phyloP scores from a whole-genome alignment of 805 yeast genomes.

The Wickerhamomyces queroliae region DNA sequence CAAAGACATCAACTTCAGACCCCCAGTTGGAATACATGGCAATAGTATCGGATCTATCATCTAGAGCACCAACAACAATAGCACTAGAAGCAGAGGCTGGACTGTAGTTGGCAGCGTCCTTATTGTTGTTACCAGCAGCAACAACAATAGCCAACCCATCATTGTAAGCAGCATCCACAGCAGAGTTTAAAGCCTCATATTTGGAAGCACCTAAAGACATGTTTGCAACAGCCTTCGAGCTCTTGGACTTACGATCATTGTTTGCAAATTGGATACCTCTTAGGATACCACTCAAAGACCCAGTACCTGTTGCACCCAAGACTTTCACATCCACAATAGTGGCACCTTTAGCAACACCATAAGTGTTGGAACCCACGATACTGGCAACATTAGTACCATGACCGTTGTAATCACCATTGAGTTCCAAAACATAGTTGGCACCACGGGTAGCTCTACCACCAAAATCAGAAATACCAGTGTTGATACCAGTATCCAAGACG shows the following conservation, averaged over 20 bases:
- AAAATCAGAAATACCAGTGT: slow-evolving; percentile 46
- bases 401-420: slow-evolving; percentile 63
- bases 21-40: slow-evolving; percentile 87
- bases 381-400: slow-evolving; percentile 94
- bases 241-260: slow-evolving; percentile 38
- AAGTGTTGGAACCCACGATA: slow-evolving; percentile 63
- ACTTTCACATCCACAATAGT: slow-evolving; percentile 71
- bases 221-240: slow-evolving; percentile 49
- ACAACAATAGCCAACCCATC: slow-evolving; percentile 65
- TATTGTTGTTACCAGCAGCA: slow-evolving; percentile 79
- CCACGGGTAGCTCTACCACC: slow-evolving; percentile 54
- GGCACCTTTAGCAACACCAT: slow-evolving; percentile 73
- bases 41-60: slow-evolving; percentile 59
- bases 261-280: slow-evolving; percentile 60
- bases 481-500: slow-evolving; percentile 74
- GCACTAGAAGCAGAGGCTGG: slow-evolving; percentile 71
- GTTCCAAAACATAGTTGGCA: slow-evolving; percentile 50
- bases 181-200: slow-evolving; percentile 58
- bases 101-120: slow-evolving; percentile 69
- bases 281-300: slow-evolving; percentile 53
- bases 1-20: slow-evolving; percentile 71
- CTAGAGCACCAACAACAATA: slow-evolving; percentile 79
- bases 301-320: slow-evolving; percentile 56
- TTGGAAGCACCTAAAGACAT: slow-evolving; percentile 69
- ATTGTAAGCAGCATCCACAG: slow-evolving; percentile 62